Conservation (phyloP, 2,329 filamentous ascomycete genomes). For the Paecilomyces sp. region DNA sequence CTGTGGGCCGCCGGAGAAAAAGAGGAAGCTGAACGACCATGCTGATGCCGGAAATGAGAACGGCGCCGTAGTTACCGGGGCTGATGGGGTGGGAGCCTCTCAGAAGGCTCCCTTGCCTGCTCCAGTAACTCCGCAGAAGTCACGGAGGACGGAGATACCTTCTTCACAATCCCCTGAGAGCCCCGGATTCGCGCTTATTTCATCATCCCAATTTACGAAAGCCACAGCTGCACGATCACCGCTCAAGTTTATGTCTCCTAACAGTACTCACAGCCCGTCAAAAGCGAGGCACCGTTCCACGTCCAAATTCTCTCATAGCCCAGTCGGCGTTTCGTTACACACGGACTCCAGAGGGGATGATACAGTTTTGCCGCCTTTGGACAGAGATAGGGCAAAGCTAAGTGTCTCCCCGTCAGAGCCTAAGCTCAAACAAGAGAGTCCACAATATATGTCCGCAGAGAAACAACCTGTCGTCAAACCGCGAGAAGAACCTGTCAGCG, state of each 20-base stretch:
- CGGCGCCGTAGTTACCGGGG: background rate
- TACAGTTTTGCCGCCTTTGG: background rate
- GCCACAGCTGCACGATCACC: constrained; percentile 22
- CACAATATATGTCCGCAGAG: background rate
- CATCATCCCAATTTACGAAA: constrained; percentile 25
- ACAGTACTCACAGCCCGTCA: constrained; percentile 3
- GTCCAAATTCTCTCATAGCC: constrained; percentile 4
- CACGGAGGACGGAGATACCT: constrained; percentile 25
- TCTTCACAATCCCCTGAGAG: constrained; percentile 39
- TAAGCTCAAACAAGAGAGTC: background rate
- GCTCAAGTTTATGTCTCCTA: constrained; percentile 8
- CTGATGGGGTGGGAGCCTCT: background rate
- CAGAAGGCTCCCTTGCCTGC: background rate
- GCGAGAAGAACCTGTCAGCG: background rate
- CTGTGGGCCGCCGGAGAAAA: constrained; percentile 7
- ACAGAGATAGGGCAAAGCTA: no score
- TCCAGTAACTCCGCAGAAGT: constrained; percentile 28
- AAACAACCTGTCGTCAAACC: background rate
- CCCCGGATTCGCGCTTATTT: constrained; percentile 27
- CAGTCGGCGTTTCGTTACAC: constrained; percentile 1
- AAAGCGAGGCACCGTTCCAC: constrained; percentile 14
- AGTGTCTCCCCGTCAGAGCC: background rate
- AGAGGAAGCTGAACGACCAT: constrained; percentile 13
- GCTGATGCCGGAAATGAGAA: background rate
- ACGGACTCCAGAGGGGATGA: background rate